phyloP scores from a whole-genome alignment of 2,329 filamentous ascomycete genomes.

The Verticillium longisporum region DNA sequence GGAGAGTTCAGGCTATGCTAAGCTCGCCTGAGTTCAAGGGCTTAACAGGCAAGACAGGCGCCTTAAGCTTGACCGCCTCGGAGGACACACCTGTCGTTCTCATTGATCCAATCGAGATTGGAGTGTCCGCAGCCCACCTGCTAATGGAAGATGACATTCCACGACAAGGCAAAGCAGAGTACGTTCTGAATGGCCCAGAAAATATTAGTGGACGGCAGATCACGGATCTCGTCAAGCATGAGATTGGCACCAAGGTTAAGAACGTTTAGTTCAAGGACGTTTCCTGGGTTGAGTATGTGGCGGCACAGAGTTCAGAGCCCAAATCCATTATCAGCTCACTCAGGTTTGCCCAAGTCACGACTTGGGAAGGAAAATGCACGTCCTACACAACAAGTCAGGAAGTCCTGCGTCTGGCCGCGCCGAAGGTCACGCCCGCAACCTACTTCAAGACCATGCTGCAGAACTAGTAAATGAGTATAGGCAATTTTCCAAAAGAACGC shows the following conservation, averaged over 20 bases:
- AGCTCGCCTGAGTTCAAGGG: conserved; percentile 23
- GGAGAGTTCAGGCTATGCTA: conserved; percentile 32
- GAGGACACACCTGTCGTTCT: conserved; percentile 21
- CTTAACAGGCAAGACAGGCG: conserved; percentile 23
- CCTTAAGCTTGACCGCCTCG: conserved; percentile 18
- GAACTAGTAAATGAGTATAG: background rate
- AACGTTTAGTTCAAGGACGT: conserved; percentile 22
- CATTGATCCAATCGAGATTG: conserved; percentile 25
- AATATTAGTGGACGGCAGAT: conserved; percentile 27
- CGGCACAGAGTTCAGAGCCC: conserved; percentile 10
- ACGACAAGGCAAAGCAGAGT: conserved; percentile 23
- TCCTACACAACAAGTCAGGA: conserved; percentile 18
- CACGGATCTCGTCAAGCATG: conserved; percentile 25
- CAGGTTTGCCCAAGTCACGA: conserved; percentile 13
- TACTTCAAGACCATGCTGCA: conserved; percentile 8
- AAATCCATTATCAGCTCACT: conserved; percentile 22
- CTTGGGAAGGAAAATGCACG: conserved; percentile 24
- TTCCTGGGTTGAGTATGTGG: conserved; percentile 18
- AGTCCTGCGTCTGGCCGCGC: conserved; percentile 20
- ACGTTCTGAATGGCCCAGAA: conserved; percentile 30
- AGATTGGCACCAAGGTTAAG: conserved; percentile 17
- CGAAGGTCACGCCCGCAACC: conserved; percentile 18
- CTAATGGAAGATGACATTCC: conserved; percentile 19
- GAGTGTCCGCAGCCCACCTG: conserved; percentile 26
- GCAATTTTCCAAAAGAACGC: too few species aligned